Base-by-base conservation (phyloP, 257 asterid species). In the Agastache rugosa region DNA sequence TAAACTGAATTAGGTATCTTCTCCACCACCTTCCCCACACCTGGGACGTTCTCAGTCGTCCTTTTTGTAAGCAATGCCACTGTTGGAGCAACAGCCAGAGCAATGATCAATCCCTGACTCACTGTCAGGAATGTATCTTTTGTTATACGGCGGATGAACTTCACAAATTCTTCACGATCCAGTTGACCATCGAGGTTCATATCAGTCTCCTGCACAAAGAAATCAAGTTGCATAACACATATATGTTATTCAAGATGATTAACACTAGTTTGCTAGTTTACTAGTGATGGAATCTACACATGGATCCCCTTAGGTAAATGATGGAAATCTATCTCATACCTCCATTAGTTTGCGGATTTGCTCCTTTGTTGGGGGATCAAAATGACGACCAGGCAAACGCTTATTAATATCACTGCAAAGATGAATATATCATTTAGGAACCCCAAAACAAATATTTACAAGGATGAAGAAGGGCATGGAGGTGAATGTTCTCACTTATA, bases 351-450 rank as follows among this genome's bases (percentile, higher is more conserved):
- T 68, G 77, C 72, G 88, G 50, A 91, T 71, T 84, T 85, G 83
- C 77, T 87, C 97, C 78, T 80, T 91, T 35, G 96, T 62, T 5
- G 98, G 97, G 63, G 98, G 98, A 56, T 93, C 98, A 34, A 93
- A 88, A 81, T 93, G 98, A 47, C 91, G 95, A 74, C 98, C 97
- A 22, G 98, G 97, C 90, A 93, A 83, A 65, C 80, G 92, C 88
- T 91, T 93, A 51, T 93, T 93, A 63, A 93, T 80, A 74, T 93
- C 98, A 77, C 97, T 93, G 61, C 81, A 84, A 45, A 76, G 70
- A 75, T 47, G 27, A 47, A 22, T 9, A 75, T 8, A 73, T 41
- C 19, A 0, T 58, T 15, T 20, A 56, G 27, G 67, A 27, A 22
- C 63, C 45, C 25, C 51, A 58, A 74, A 51, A 69, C 42, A 59